Base-by-base conservation (phyloP, 441 rosid species). In the Macaranga tanarius region DNA sequence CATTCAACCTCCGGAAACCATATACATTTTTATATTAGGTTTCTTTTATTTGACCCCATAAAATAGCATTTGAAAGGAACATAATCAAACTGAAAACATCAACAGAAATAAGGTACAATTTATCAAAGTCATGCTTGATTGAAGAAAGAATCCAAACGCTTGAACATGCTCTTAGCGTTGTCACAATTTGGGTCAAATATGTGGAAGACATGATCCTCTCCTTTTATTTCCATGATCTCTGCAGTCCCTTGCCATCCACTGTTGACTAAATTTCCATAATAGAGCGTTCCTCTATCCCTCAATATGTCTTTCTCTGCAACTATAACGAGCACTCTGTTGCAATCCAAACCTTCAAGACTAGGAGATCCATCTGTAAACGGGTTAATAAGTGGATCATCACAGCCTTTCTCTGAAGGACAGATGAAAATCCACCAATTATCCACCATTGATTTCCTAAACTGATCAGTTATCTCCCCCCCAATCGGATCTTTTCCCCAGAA, bases 351-450 rank as follows among this genome's bases (percentile, higher is more conserved):
- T 0, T 72, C 73, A 38, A 86, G 31, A 44, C 81, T 79, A 10
- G 84, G 86, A 1, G 89, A 77, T 52, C 84, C 92, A 1, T 80
- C 87, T 2, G 67, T 50, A 48, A 89, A 84, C 58, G 96, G 96
- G 75, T 90, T 90, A 50, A 92, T 88, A 22, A 85, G 74, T 40
- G 89, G 90, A 70, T 90, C 92, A 51, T 92, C 96, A 54, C 85
- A 79, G 28, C 92, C 96, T 68, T 82, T 85, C 1, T 80, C 81
- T 0, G 90, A 88, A 10, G 88, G 85, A 19, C 92, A 86, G 20
- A 84, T 88, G 28, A 85, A 88, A 23, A 7, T 20, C 96, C 97
- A 92, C 93, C 92, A 91, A 11, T 79, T 72, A 25, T 93, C 94
- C 52, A 89, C 95, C 88, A 84, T 75, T 38, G 79, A 70, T 73